Conservation (phyloP, 495 filamentous ascomycete genomes). For the Articulospora tetracladia region DNA sequence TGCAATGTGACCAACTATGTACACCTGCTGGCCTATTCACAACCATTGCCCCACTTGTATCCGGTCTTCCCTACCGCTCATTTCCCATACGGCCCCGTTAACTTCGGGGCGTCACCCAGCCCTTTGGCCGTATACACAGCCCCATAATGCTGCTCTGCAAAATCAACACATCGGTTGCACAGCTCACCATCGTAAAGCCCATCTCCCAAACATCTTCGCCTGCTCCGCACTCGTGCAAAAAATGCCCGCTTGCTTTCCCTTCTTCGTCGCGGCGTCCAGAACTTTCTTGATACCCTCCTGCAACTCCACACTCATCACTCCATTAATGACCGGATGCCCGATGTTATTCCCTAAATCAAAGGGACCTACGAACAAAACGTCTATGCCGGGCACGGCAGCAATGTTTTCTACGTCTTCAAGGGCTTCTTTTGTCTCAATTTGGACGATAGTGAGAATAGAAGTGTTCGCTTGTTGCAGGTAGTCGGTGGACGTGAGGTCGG, state of each 20-base stretch:
- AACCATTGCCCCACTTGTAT: too few species aligned
- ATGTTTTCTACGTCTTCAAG: constrained; percentile 69
- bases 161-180: constrained; percentile 56
- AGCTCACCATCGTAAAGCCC: constrained; percentile 76
- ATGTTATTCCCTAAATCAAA: constrained; percentile 76
- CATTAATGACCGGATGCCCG: constrained; percentile 61
- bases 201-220: constrained; percentile 57
- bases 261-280: constrained; percentile 53
- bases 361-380: constrained; percentile 76
- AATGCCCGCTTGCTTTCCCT: constrained; percentile 75
- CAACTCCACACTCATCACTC: constrained; percentile 59
- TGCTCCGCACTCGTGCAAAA: constrained; percentile 68
- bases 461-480: constrained; percentile 76
- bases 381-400: constrained; percentile 64
- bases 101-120: constrained; percentile 24
- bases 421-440: constrained; percentile 78
- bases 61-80: constrained; percentile 14
- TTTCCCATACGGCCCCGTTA: constrained; percentile 29
- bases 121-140: constrained; percentile 45
- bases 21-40: too few species aligned
- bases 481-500: constrained; percentile 48
- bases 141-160: constrained; percentile 42
- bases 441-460: constrained; percentile 66
- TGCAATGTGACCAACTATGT: too few species aligned
- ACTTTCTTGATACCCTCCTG: constrained; percentile 64